phyloP scores from a whole-genome alignment of 2,329 filamentous ascomycete genomes.

The Fusarium sp. region DNA sequence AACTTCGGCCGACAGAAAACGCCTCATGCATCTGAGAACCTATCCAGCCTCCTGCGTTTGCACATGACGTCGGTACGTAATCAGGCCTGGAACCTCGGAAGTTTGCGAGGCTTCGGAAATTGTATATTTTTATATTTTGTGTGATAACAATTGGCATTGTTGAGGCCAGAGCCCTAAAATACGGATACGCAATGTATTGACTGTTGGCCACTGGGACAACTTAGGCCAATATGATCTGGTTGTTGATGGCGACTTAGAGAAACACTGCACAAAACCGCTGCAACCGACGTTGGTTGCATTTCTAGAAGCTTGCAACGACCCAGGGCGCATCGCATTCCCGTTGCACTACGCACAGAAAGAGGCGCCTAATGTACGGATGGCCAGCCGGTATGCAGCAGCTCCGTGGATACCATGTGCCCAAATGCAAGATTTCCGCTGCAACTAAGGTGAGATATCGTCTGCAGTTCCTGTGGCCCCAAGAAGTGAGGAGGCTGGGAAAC shows the following conservation, averaged over 20 bases:
- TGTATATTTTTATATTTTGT: no score
- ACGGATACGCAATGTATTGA: background rate
- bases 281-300: conserved; percentile 23
- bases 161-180: background rate
- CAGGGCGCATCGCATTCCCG: conserved; percentile 30
- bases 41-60: background rate
- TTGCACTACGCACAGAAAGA: conserved; percentile 30
- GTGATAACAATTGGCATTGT: no score
- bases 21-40: background rate
- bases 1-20: background rate
- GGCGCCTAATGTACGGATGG: conserved; percentile 26
- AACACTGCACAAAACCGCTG: conserved; percentile 6
- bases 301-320: conserved; percentile 29
- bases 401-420: conserved; percentile 30
- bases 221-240: conserved; percentile 15
- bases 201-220: background rate
- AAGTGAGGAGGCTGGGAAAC: conserved; percentile 27
- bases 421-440: conserved; percentile 49
- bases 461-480: conserved; percentile 27
- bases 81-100: background rate
- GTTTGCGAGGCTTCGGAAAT: background rate
- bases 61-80: background rate
- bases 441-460: conserved; percentile 38
- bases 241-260: conserved; percentile 18
- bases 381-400: conserved; percentile 33